Evolutionary conservation across 139 green algal species (phyloP), one percentile per base, ranked within the genome.

Genomic region (Micractinium conductrix): DNA sequence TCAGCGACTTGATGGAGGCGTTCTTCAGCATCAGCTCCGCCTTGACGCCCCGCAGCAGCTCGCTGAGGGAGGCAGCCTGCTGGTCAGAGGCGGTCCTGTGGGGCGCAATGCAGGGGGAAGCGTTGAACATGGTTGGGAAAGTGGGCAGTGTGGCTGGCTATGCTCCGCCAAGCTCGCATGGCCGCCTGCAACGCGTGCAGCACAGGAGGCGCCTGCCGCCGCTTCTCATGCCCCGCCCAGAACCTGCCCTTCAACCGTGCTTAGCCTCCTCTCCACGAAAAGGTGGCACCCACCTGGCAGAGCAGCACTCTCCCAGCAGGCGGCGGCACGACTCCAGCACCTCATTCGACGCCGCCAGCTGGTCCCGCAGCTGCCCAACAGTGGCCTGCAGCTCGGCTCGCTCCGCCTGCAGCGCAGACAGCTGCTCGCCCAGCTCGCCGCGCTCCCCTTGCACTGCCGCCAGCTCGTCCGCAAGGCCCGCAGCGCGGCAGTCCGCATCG

Each of bases 1-100:
- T 68, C 33, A 84, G 45, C 14, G 45, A 33, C 35, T 71, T 78
- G 65, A 84, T 84, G 44, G 65, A 37, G 9, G 65, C 79, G n/a
- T 84, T 67, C 48, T 84, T 84, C 17, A 78, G 45, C 65, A 78
- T 45, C 35, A 65, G 67, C 35, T 84, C 65, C 2, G 79, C 79
- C 79, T 67, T 42, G 6, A 84, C 33, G 17, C 30, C 30, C 30
- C 67, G 35, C 67, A 84, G 45, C 79, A 78, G 78, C 78, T 84
- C 62, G 6, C 35, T 45, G 42, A 84, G 43, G 38, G 63, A 65
- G 38, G 45, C 33, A 10, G 58, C 42, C 40, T 72, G 55, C 35
- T 82, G 35, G 40, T 71, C 76, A 28, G 58, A 38, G 30, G 62
- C 76, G 16, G 76, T 67, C 38, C 76, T 82, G 76, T 58, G 43